These are phyloP conservation scores for Clathrospora elynae DNA, from an alignment of 2,329 filamentous ascomycete species.

Conservation along the genomic window DNA sequence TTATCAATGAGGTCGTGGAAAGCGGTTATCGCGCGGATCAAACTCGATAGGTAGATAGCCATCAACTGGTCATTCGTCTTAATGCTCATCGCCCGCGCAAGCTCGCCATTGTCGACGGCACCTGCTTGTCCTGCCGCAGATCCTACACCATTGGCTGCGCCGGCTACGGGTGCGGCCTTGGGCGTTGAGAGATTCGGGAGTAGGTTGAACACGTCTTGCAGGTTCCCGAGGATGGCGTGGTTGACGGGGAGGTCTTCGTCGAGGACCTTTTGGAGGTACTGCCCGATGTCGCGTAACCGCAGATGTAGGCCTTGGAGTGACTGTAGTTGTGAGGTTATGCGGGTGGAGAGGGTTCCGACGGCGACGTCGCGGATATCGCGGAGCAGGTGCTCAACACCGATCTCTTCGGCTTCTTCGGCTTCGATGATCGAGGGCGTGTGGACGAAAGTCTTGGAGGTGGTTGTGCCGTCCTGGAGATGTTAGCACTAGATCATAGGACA, in stretches of 20 bases:
- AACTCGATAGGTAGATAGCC: slow-evolving; percentile 94
- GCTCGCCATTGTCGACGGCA: slow-evolving; percentile 72
- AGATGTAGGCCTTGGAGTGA: slow-evolving; percentile 95
- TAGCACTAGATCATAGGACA: too few relatives aligned
- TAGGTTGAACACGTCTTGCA: slow-evolving; percentile 99
- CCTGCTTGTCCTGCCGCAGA: slow-evolving; percentile 53
- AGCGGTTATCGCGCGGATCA: slow-evolving; percentile 96
- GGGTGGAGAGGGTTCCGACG: slow-evolving; percentile 92
- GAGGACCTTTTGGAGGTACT: slow-evolving; percentile 94
- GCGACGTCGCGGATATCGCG: slow-evolving; percentile 98
- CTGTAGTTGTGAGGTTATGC: slow-evolving; percentile 96
- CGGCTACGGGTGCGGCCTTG: slow-evolving; percentile 60
- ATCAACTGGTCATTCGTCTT: slow-evolving; percentile 99
- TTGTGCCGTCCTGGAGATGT: slow-evolving; percentile 80
- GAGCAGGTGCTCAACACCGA: slow-evolving; percentile 95
- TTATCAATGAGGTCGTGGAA: slow-evolving; percentile 99
- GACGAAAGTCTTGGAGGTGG: slow-evolving; percentile 95
- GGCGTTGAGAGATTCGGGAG: slow-evolving; percentile 93
- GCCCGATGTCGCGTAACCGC: slow-evolving; percentile 90
- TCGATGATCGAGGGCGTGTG: slow-evolving; percentile 98
- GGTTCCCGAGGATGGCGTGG: slow-evolving; percentile 93
- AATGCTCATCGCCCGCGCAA: slow-evolving; percentile 95
- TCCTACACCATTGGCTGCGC: slow-evolving; percentile 55
- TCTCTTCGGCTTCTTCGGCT: slow-evolving; percentile 98
- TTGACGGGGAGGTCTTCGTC: slow-evolving; percentile 93